A percentile compares a stretch with the other conserved stretches of the same genome.
These are phyloP conservation scores for Ustilago xerochloae DNA, from an alignment of 1,284 basidiomycete genomes.

Conservation along the genomic window DNA sequence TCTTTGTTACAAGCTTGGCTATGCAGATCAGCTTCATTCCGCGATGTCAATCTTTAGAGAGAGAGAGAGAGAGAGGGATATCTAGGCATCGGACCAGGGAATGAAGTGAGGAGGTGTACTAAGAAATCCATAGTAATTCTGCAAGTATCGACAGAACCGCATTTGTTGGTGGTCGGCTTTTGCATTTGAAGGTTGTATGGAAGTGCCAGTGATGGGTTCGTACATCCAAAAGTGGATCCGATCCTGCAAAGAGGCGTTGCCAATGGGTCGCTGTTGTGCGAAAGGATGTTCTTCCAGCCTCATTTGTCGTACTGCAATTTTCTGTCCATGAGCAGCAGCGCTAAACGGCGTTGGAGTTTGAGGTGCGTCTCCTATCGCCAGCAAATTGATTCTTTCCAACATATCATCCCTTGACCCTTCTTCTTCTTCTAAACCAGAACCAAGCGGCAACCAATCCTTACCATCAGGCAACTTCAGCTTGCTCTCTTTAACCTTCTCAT, in stretches of 20 bases:
- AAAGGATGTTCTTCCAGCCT: constrained; percentile 25
- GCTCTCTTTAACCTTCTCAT: not conserved
- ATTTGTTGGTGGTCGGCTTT: not conserved
- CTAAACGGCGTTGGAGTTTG: constrained; percentile 8
- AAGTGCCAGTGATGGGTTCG: constrained; percentile 30
- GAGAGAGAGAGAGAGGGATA: no score
- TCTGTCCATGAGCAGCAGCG: not conserved
- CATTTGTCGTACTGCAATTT: constrained; percentile 23
- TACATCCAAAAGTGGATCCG: constrained; percentile 41
- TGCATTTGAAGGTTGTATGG: not conserved
- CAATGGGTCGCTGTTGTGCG: constrained; percentile 14
- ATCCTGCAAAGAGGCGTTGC: constrained; percentile 9
- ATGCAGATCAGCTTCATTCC: no score
- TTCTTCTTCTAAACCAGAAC: not conserved
- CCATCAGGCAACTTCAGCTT: constrained; percentile 17
- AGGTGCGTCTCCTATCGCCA: constrained; percentile 29
- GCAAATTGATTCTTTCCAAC: constrained; percentile 11
- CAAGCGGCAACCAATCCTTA: constrained; percentile 13
- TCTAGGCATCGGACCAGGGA: constrained; percentile 16
- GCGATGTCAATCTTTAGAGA: no score
- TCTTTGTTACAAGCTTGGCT: no score
- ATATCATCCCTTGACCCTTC: not conserved
- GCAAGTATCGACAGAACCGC: constrained; percentile 17
- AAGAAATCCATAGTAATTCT: constrained; percentile 43
- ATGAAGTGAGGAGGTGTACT: constrained; percentile 20